phyloP scores from a whole-genome alignment of 495 filamentous ascomycete genomes.

The Daldinia vernicosa region DNA sequence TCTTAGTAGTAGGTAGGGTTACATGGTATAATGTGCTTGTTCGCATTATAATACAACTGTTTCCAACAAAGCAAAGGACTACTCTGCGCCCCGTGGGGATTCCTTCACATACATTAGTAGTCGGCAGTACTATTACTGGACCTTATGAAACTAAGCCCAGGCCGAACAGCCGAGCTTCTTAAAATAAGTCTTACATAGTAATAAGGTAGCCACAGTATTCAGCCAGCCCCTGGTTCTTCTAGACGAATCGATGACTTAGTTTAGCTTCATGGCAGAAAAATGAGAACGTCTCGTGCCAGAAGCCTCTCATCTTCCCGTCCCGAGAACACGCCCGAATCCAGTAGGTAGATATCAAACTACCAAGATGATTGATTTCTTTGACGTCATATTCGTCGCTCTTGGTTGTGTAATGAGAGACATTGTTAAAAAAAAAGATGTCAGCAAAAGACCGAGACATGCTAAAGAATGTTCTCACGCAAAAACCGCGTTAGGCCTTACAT shows the following conservation, averaged over 20 bases:
- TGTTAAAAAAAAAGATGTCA: slow-evolving; percentile 19
- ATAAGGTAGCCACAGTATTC: background rate
- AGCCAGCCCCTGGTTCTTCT: background rate
- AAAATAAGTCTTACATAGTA: too few relatives aligned
- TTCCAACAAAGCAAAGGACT: slow-evolving; percentile 9
- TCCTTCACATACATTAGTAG: background rate
- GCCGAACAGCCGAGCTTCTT: slow-evolving; percentile 8
- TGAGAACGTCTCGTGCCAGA: background rate
- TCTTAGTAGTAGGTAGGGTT: slow-evolving; percentile 26
- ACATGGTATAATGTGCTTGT: slow-evolving; percentile 17
- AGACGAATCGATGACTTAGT: too few relatives aligned
- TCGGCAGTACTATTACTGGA: slow-evolving; percentile 28
- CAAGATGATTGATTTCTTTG: background rate
- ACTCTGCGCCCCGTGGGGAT: background rate
- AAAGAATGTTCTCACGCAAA: slow-evolving; percentile 5
- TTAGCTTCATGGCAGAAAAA: background rate
- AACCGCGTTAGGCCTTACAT: slow-evolving; percentile 1
- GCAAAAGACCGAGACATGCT: slow-evolving; percentile 15
- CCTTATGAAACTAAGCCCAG: background rate
- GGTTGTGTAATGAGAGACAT: background rate
- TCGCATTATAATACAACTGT: slow-evolving; percentile 9
- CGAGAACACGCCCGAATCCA: slow-evolving; percentile 2
- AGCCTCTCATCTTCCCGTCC: background rate
- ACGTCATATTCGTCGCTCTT: slow-evolving; percentile 14
- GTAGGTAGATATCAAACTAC: background rate